Evolutionary conservation across 2,329 filamentous ascomycete species (phyloP).

Genomic region (Zalaria obscura): DNA sequence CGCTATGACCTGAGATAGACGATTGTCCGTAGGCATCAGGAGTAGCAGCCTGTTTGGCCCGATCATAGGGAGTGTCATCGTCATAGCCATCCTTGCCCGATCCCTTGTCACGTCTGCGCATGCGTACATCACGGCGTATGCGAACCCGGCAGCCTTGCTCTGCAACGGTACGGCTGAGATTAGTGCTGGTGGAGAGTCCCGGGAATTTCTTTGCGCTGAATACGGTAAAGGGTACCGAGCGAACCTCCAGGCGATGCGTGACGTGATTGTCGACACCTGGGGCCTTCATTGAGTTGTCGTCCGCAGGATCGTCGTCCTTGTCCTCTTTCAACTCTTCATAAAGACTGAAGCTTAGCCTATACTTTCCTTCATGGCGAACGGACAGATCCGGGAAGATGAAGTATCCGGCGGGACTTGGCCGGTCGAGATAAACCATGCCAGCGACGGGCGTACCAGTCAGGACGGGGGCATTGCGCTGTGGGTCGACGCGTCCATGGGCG

Average conservation of each 20-base stretch:
- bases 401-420: constrained; percentile 67
- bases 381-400: constrained; percentile 97
- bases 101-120: constrained; percentile 70
- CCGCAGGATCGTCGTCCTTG: constrained; percentile 56
- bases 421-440: constrained; percentile 89
- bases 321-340: constrained; percentile 86
- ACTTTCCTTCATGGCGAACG: constrained; percentile 87
- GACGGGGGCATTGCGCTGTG: constrained; percentile 59
- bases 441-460: constrained; percentile 89
- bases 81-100: constrained; percentile 52
- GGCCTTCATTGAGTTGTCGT: constrained; percentile 18
- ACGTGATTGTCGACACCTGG: constrained; percentile 43
- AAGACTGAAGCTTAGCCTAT: constrained; percentile 79
- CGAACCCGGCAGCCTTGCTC: constrained; percentile 95
- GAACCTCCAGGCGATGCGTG: constrained; percentile 78
- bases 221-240: constrained; percentile 74
- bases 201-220: constrained; percentile 98
- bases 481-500: constrained; percentile 62
- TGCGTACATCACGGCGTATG: constrained; percentile 84
- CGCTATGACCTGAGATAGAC: not conserved
- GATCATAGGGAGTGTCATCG: constrained; percentile 35
- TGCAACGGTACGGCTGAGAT: constrained; percentile 76
- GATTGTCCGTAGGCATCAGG: constrained; percentile 13
- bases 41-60: constrained; percentile 27
- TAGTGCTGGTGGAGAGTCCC: constrained; percentile 77